Evolutionary conservation across 2,329 filamentous ascomycete species (phyloP).

Genomic region (Penicillium oxalicum): DNA sequence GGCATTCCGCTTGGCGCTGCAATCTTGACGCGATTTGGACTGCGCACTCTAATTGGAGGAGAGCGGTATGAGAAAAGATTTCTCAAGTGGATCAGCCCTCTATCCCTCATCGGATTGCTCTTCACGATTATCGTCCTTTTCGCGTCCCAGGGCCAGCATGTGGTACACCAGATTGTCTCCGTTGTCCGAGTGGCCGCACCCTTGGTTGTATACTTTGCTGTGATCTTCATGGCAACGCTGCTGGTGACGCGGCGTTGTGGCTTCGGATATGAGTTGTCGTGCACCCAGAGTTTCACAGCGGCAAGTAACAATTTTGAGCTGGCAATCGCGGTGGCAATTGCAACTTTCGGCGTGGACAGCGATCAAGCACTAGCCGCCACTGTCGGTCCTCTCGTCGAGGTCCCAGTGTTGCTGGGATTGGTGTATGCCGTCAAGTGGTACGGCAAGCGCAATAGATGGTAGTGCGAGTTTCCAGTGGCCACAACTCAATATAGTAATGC

Average conservation of each 20-base stretch:
- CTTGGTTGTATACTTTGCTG: conserved; percentile 70
- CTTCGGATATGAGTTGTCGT: conserved; percentile 64
- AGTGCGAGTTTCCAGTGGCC: conserved; percentile 1
- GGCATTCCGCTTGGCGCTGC: conserved; percentile 78
- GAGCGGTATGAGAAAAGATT: conserved; percentile 64
- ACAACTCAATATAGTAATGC: background rate
- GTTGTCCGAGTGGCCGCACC: conserved; percentile 77
- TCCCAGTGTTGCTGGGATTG: conserved; percentile 70
- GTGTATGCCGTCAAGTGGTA: conserved; percentile 62
- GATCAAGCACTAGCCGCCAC: conserved; percentile 77
- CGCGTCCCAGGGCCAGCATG: conserved; percentile 68
- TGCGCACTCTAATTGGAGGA: conserved; percentile 52
- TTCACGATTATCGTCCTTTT: conserved; percentile 86
- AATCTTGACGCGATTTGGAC: conserved; percentile 62
- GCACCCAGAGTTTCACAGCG: conserved; percentile 80
- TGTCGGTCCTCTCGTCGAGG: conserved; percentile 79
- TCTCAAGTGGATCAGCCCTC: conserved; percentile 63
- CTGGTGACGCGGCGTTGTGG: conserved; percentile 58
- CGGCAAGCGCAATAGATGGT: conserved; percentile 23
- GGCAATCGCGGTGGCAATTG: conserved; percentile 80
- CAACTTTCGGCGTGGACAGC: conserved; percentile 70
- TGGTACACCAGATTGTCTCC: conserved; percentile 76
- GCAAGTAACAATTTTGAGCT: conserved; percentile 92
- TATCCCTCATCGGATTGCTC: conserved; percentile 73
- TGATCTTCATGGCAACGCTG: conserved; percentile 68